These are phyloP conservation scores for Zoysia matrella DNA, from an alignment of 202 grass and related monocot species.

Conservation along the genomic window DNA sequence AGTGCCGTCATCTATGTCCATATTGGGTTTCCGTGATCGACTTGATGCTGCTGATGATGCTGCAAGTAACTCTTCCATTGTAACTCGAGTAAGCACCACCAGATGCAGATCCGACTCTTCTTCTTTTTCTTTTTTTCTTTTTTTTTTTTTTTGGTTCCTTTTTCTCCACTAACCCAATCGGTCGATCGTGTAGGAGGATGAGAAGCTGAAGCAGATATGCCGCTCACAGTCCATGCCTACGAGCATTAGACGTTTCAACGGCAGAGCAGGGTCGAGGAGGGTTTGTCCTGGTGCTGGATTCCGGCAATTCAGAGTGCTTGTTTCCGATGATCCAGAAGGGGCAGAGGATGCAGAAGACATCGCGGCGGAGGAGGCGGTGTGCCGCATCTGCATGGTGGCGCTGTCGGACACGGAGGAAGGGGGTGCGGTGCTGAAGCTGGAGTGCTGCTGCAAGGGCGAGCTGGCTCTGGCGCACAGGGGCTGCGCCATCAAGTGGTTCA, in stretches of 20 bases:
- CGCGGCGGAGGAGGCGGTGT: conserved; percentile 79
- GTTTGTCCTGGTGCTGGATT: background rate
- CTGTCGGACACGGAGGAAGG: conserved; percentile 43
- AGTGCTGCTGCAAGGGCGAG: conserved; percentile 91
- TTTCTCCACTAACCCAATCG: too few species aligned
- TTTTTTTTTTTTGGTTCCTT: too few species aligned
- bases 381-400: conserved; percentile 85
- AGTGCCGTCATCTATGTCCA: background rate
- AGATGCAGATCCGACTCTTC: too few species aligned
- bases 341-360: conserved; percentile 48
- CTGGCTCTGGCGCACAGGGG: conserved; percentile 79
- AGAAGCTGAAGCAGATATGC: conserved; percentile 15
- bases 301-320: conserved; percentile 9
- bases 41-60: background rate
- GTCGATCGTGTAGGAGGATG: too few species aligned
- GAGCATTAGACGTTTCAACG: conserved; percentile 24
- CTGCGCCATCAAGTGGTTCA: conserved; percentile 93
- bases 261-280: conserved; percentile 1
- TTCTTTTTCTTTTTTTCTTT: too few species aligned
- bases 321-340: background rate
- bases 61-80: background rate
- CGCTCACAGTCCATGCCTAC: conserved; percentile 53
- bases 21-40: conserved; percentile 6
- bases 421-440: conserved; percentile 63
- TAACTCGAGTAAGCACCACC: background rate